These are phyloP conservation scores for Buddleja alternifolia DNA, from an alignment of 257 asterid genomes.

Conservation along the genomic window DNA sequence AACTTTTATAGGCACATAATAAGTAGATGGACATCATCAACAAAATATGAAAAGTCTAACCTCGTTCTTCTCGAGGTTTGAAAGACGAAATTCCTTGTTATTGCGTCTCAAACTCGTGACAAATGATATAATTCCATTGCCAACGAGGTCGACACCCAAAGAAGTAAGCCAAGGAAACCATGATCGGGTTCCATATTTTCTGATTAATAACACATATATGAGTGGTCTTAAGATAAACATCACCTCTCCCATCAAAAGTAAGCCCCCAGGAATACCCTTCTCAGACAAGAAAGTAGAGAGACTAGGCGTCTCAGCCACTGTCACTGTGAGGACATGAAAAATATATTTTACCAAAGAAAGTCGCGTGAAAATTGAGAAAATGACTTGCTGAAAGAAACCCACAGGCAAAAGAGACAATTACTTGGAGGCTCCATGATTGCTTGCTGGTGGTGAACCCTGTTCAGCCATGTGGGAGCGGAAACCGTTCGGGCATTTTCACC, in stretches of 20 bases:
- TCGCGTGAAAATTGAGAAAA: not conserved
- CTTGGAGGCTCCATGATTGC: conserved; percentile 64
- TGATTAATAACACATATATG: conserved; percentile 70
- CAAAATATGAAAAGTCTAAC: conserved; percentile 42
- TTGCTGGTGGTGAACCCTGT: conserved; percentile 76
- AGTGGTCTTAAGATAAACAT: conserved; percentile 85
- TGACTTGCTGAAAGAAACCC: not conserved
- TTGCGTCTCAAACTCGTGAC: conserved; percentile 36
- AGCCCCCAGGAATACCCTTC: conserved; percentile 77
- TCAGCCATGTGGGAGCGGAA: conserved; percentile 82
- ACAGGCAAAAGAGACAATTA: conserved; percentile 28
- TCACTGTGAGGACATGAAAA: conserved; percentile 40
- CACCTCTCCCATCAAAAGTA: conserved; percentile 83
- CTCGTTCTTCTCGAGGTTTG: conserved; percentile 74
- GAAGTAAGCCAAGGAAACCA: conserved; percentile 96
- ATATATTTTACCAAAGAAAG: conserved; percentile 17
- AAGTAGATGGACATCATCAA: no score
- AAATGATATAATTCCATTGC: conserved; percentile 64
- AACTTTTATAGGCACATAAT: not conserved
- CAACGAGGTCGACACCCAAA: conserved; percentile 66
- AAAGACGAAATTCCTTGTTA: conserved; percentile 49
- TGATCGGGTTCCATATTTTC: conserved; percentile 71
- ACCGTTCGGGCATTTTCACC: conserved; percentile 77
- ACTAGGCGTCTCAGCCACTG: conserved; percentile 47
- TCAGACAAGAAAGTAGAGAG: conserved; percentile 66